Conservation (phyloP, 352 stramenopile species). For the Phytophthora idaei region DNA sequence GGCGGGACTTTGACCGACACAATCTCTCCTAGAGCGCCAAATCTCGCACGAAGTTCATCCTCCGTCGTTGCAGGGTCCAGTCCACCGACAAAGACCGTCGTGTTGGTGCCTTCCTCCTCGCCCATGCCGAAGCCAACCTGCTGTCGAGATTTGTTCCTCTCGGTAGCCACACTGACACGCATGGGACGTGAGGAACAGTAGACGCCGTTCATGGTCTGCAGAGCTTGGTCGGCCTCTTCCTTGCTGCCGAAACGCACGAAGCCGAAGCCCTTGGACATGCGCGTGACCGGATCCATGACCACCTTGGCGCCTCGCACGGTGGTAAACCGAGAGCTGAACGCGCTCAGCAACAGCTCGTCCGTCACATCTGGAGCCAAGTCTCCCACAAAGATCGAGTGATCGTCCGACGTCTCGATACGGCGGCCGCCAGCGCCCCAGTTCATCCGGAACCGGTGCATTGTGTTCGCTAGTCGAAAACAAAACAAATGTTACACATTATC, state of each 20-base stretch:
- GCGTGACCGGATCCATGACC: constrained; percentile 88
- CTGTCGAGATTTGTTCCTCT: constrained; percentile 63
- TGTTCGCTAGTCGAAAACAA: constrained; percentile 67
- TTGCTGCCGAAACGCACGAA: constrained; percentile 92
- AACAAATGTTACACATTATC: constrained; percentile 12
- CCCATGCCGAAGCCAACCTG: constrained; percentile 31
- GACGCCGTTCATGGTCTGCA: constrained; percentile 92
- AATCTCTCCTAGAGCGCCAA: constrained; percentile 80
- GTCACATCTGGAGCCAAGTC: constrained; percentile 91
- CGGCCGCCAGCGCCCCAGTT: constrained; percentile 91
- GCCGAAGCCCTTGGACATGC: constrained; percentile 92
- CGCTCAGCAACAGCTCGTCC: constrained; percentile 85
- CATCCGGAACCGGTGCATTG: constrained; percentile 89
- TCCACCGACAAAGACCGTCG: constrained; percentile 92
- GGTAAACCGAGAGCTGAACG: constrained; percentile 80
- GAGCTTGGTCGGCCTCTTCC: constrained; percentile 85
- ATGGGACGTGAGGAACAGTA: constrained; percentile 89
- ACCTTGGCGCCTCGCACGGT: constrained; percentile 90
- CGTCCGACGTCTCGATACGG: constrained; percentile 80
- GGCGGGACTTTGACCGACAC: constrained; percentile 50
- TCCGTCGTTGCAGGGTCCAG: constrained; percentile 82
- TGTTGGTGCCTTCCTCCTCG: constrained; percentile 80
- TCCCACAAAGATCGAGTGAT: constrained; percentile 93
- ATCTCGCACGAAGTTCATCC: constrained; percentile 86
- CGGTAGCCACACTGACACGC: constrained; percentile 90